Base-by-base conservation (phyloP, 1,284 basidiomycete genomes). In the Mycena citricolor region DNA sequence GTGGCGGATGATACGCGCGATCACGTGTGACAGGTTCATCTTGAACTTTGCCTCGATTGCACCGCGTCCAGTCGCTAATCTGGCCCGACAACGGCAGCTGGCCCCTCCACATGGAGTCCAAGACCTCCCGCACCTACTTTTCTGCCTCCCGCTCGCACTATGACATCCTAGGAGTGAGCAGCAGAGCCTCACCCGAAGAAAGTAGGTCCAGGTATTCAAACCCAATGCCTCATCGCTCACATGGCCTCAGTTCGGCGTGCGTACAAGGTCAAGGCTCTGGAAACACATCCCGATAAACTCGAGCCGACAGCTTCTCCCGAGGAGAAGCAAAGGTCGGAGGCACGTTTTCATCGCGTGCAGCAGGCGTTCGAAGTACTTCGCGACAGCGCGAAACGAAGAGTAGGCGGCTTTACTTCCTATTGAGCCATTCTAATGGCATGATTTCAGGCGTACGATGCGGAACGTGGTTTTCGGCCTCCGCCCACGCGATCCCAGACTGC, bases 201-300 rank as follows among this genome's bases (percentile, higher is more conserved):
- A n/a, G n/a, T n/a, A n/a, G n/a, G n/a, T n/a, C n/a, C n/a, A n/a
- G n/a, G n/a, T n/a, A n/a, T n/a, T n/a, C n/a, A n/a, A n/a, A n/a
- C n/a, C n/a, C n/a, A n/a, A n/a, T n/a, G n/a, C n/a, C n/a, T n/a
- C n/a, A n/a, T n/a, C n/a, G n/a, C n/a, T n/a, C n/a, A n/a, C 49
- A 28, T 32, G 29, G 26, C 14, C 14, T 6, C 43, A 84, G 81
- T 84, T 47, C 74, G 77, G 42, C 79, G 69, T 56, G 82, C 80
- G 3, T 84, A 83, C 61, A 77, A 73, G 52, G 72, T 71, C 49
- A 75, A 71, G 47, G 80, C 74, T 8, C 65, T 84, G 22, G 75
- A 77, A 57, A 84, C 82, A 5, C 81, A 84, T 57, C 81, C 81
- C 8, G 81, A 84, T 55, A 81, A 81, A 54, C 70, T 81, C 29